Evolutionary conservation across 1,284 basidiomycete genomes (phyloP), one percentile per base, ranked within the genome.

Genomic region (Lignosus rhinocerotis): DNA sequence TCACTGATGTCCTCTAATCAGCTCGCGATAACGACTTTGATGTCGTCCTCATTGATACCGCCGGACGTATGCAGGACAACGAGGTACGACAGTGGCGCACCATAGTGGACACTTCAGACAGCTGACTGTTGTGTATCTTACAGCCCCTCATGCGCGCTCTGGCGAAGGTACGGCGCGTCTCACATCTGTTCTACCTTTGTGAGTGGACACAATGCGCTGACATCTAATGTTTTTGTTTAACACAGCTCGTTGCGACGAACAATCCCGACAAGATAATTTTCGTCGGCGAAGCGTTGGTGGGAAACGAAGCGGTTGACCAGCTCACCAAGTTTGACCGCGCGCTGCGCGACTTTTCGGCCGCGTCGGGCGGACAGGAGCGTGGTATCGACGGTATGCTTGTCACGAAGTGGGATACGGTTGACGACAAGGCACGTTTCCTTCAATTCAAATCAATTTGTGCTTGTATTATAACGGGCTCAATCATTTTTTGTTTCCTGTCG

Each of bases 41-140:
- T 70, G 94, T 97, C 19, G 94, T 98, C 7, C 79, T 98, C 42
- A 93, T 98, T 68, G 95, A 98, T 73, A 98, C 96, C 1, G 96
- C 96, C n/a, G 96, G 95, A 1, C 84, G 95, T 56, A 97, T 98
- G 96, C 96, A 98, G 74, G 95, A 98, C 75, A 98, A 98, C 70
- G 95, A 98, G 82, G 90, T 90, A 67, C 36, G 80, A 56, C 32
- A 47, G 30, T 46, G 42, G n/a, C 56, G 25, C 46, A n/a, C 38
- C 33, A 25, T 31, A n/a, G 51, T n/a, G 36, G 38, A 36, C 33
- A 19, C 36, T 5, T 52, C 31, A 51, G 45, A 42, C 54, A 33
- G 33, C 42, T 54, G 39, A 51, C 51, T 51, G 19, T 61, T 38
- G 43, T 34, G 17, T 50, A 38, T 45, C 44, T 12, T 60, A 21